phyloP scores from a whole-genome alignment of 1,284 basidiomycete genomes.

The Heterobasidion occidentale region DNA sequence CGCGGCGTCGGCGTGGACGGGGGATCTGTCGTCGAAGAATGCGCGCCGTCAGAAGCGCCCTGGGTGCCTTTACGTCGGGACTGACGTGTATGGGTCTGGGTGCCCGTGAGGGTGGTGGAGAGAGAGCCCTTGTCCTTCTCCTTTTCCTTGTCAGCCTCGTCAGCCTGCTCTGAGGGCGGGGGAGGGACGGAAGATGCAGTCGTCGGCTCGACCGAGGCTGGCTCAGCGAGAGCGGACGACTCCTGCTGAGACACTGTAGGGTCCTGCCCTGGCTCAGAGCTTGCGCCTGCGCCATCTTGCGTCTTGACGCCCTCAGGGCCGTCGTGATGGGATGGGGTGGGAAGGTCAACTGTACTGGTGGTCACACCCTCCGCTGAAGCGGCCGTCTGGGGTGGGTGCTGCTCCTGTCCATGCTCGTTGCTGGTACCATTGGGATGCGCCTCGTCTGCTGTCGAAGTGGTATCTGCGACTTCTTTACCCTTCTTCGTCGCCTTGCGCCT shows the following conservation, averaged over 20 bases:
- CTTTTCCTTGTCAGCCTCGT: constrained; percentile 18
- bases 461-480: constrained; percentile 3
- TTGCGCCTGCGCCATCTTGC: background rate
- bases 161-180: constrained; percentile 11
- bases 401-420: background rate
- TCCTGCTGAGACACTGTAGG: constrained; percentile 13
- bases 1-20: constrained; percentile 12
- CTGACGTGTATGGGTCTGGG: constrained; percentile 19
- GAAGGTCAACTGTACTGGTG: background rate
- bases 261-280: constrained; percentile 20
- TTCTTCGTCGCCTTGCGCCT: constrained; percentile 9
- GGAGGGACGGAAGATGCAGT: constrained; percentile 7
- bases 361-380: background rate
- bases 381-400: background rate
- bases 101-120: constrained; percentile 27
- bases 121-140: constrained; percentile 39
- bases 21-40: constrained; percentile 22
- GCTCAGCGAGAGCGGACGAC: constrained; percentile 3
- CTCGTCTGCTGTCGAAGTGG: background rate
- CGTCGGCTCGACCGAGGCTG: constrained; percentile 8
- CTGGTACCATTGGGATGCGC: constrained; percentile 1
- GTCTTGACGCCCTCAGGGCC: constrained; percentile 11
- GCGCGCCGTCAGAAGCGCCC: constrained; percentile 28
- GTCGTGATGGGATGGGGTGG: background rate
- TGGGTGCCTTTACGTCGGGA: constrained; percentile 26